These are phyloP conservation scores for Citrus maxima DNA, from an alignment of 345 rosid genomes.

Conservation along the genomic window DNA sequence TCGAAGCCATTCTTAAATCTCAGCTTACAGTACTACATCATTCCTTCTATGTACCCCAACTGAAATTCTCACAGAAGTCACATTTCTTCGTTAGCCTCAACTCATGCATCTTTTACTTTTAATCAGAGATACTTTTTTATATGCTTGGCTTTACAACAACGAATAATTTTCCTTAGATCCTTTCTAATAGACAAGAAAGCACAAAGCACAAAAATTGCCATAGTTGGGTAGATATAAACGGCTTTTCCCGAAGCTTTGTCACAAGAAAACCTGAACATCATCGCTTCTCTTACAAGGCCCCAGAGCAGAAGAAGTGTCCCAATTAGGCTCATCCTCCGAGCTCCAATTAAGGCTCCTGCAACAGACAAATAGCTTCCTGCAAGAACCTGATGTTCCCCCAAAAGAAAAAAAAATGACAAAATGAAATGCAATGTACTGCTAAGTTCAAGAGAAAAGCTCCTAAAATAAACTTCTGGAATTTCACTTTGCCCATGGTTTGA, in stretches of 20 bases:
- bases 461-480: too few species aligned
- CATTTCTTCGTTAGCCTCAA: too few species aligned
- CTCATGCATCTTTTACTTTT: not conserved
- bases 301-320: constrained; percentile 62
- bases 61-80: too few species aligned
- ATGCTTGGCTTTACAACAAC: constrained; percentile 18
- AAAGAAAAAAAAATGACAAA: not conserved
- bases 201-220: constrained; percentile 43
- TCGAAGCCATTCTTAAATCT: too few species aligned
- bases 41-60: too few species aligned
- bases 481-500: too few species aligned
- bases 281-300: constrained; percentile 54
- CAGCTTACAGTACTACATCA: not conserved
- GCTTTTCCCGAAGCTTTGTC: constrained; percentile 10
- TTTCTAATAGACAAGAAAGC: constrained; percentile 62
- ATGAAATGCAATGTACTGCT: not conserved
- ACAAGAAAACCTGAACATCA: constrained; percentile 23
- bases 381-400: constrained; percentile 41
- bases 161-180: constrained; percentile 57
- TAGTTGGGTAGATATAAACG: constrained; percentile 37
- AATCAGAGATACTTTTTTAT: not conserved
- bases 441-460: not conserved
- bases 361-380: constrained; percentile 83
- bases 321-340: constrained; percentile 57
- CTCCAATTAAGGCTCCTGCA: too few species aligned